Conservation (phyloP, 805 yeast genomes). For the Barnettozyma californica region DNA sequence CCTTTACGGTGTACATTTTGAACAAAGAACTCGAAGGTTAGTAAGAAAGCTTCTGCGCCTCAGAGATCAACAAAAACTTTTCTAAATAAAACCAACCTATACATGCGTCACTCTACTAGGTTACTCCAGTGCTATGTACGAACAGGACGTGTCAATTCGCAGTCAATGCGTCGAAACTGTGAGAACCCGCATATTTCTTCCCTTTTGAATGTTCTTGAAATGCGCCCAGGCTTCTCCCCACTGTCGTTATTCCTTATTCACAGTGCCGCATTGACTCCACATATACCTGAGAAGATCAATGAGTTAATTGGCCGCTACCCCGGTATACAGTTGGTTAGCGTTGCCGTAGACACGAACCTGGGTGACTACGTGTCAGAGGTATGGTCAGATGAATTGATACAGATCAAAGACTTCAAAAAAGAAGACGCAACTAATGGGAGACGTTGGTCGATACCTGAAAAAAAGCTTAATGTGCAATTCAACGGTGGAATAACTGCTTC, state of each 20-base stretch:
- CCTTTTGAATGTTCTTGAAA: not conserved
- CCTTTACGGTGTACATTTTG: no score
- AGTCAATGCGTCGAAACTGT: not conserved
- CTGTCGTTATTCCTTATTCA: not conserved
- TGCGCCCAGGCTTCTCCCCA: not conserved
- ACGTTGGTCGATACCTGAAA: not conserved
- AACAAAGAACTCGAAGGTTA: no score
- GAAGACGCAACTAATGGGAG: not conserved
- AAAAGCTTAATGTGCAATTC: not conserved
- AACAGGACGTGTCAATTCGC: not conserved
- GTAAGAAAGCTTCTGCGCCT: no score
- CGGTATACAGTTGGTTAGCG: not conserved
- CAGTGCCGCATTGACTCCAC: not conserved
- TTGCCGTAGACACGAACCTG: constrained; percentile 3
- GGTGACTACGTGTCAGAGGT: not conserved
- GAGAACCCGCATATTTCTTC: not conserved
- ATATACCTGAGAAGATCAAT: not conserved
- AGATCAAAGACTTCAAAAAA: not conserved
- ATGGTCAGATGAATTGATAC: constrained; percentile 3
- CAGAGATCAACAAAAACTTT: no score
- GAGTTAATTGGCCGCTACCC: not conserved
- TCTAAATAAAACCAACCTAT: not conserved
- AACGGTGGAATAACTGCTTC: not conserved
- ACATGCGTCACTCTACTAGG: not conserved
- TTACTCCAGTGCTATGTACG: not conserved